Percentiles rank a stretch among this genome's conserved stretches.
Evolutionary conservation across 148 eudicot genomes (phyloP).

Genomic region (Limonium bicolor): DNA sequence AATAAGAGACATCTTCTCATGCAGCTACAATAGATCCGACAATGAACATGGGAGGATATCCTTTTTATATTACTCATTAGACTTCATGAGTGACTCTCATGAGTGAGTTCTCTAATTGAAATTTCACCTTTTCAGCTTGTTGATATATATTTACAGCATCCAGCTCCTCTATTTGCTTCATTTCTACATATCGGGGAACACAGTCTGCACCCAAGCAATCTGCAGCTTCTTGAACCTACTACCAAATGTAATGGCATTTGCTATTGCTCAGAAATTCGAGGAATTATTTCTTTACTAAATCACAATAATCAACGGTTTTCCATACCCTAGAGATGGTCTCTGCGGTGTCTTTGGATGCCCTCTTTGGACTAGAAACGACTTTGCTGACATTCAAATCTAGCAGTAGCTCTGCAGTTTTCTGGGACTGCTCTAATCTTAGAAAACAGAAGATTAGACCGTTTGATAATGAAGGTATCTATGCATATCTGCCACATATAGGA

Average conservation of each 20-base stretch:
- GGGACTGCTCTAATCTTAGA: constrained; percentile 42
- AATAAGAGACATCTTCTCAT: no score
- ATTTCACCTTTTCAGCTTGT: constrained; percentile 31
- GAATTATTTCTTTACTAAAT: no score
- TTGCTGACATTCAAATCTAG: constrained; percentile 73
- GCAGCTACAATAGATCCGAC: no score
- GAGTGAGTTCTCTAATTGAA: no score
- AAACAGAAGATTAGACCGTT: constrained; percentile 5
- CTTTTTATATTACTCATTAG: no score
- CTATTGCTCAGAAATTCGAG: background rate
- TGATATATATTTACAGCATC: constrained; percentile 35
- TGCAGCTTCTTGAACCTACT: constrained; percentile 94
- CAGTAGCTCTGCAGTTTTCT: constrained; percentile 92
- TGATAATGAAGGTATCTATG: background rate
- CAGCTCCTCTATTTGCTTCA: constrained; percentile 44
- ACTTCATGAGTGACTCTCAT: no score
- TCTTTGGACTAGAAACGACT: constrained; percentile 43
- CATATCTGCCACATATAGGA: background rate
- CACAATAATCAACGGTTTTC: background rate
- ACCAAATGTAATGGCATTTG: background rate
- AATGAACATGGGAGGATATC: no score
- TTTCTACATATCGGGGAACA: constrained; percentile 70
- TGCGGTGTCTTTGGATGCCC: constrained; percentile 62
- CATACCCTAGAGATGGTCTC: constrained; percentile 52
- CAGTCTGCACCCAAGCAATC: constrained; percentile 81